Evolutionary conservation across 805 yeast species (phyloP).

Genomic region (Saturnispora hagleri): DNA sequence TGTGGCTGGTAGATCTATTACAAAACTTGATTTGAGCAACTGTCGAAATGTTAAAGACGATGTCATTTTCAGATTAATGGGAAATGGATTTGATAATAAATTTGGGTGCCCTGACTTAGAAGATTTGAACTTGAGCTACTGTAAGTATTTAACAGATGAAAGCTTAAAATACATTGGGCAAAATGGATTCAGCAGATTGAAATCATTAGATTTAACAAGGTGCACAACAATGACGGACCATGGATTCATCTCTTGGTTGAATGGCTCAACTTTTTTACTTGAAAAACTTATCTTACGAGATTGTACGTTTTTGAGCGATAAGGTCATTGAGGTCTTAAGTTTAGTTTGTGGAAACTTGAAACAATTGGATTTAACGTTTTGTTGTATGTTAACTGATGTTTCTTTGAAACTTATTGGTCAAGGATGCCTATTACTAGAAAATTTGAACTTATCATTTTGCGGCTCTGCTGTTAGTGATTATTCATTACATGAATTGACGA

Average conservation of each 20-base stretch:
- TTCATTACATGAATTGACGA: constrained; percentile 52
- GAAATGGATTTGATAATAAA: constrained; percentile 31
- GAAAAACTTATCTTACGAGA: constrained; percentile 50
- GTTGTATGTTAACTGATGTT: constrained; percentile 65
- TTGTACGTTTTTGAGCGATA: constrained; percentile 65
- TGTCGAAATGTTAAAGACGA: constrained; percentile 67
- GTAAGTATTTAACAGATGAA: constrained; percentile 65
- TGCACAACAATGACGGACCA: constrained; percentile 72
- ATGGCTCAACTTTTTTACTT: constrained; percentile 44
- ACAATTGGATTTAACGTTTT: constrained; percentile 55
- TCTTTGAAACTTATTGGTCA: constrained; percentile 57
- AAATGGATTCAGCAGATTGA: constrained; percentile 42
- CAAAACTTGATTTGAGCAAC: constrained; percentile 57
- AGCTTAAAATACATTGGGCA: constrained; percentile 54
- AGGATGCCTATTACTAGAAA: constrained; percentile 49
- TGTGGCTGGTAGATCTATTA: constrained; percentile 50
- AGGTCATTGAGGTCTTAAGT: constrained; percentile 52
- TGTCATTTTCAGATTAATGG: constrained; percentile 60
- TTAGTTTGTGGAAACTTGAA: constrained; percentile 50
- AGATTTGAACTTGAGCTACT: constrained; percentile 54
- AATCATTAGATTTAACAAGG: constrained; percentile 53
- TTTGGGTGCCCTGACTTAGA: constrained; percentile 52
- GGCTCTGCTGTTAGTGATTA: constrained; percentile 75
- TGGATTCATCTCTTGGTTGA: constrained; percentile 62
- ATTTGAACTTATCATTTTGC: constrained; percentile 59